Conservation (phyloP, 345 rosid species). For the Sisymbrium irio region DNA sequence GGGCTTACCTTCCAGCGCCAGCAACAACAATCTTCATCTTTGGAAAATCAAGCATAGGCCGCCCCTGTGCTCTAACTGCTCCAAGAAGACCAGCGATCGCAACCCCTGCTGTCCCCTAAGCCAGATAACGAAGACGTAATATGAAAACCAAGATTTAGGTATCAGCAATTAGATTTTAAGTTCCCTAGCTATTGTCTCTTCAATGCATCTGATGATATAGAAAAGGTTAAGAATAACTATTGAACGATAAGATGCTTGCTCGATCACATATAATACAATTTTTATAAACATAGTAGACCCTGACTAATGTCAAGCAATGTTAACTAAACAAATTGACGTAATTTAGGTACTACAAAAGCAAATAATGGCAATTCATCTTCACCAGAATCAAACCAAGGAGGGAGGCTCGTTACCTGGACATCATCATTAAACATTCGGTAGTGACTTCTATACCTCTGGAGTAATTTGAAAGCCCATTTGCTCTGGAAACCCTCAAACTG, state of each 20-base stretch:
- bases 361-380: neutral
- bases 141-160: neutral
- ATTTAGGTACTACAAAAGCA: neutral
- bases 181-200: neutral
- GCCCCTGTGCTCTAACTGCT: constrained; percentile 97
- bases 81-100: constrained; percentile 98
- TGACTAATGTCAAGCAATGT: neutral
- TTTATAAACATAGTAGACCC: neutral
- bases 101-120: constrained; percentile 97
- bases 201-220: neutral
- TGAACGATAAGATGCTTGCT: constrained; percentile 9
- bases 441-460: constrained; percentile 79
- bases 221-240: constrained; percentile 2
- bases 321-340: neutral
- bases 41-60: constrained; percentile 96
- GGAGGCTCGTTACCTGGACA: constrained; percentile 72
- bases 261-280: neutral
- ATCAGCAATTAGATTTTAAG: constrained; percentile 12
- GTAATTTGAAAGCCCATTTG: constrained; percentile 98
- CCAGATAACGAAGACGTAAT: constrained; percentile 8
- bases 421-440: constrained; percentile 98
- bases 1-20: constrained; percentile 89
- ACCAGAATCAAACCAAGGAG: neutral
- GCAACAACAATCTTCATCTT: constrained; percentile 97
- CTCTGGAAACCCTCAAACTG: constrained; percentile 99